A percentile compares a stretch with the other conserved stretches of the same genome.
Evolutionary conservation across 768 basidiomycete genomes (phyloP).

Genomic region (Pulveroboletus sp.): DNA sequence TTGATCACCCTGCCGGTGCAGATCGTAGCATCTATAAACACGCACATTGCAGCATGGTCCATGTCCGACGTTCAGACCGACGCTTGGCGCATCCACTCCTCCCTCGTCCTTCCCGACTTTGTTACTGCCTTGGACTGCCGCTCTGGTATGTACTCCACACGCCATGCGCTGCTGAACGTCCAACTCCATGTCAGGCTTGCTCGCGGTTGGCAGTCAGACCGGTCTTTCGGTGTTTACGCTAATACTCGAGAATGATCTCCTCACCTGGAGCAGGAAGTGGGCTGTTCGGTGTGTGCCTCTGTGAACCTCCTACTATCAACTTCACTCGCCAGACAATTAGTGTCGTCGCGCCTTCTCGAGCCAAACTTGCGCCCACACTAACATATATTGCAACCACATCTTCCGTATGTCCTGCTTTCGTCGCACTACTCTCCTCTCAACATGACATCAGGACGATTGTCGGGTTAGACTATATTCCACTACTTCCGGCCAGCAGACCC

Average conservation of each 20-base stretch:
- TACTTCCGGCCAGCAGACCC: slow-evolving; percentile 65
- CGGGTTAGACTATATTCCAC: slow-evolving; percentile 68
- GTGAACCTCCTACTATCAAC: slow-evolving; percentile 4
- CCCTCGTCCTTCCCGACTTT: slow-evolving; percentile 57
- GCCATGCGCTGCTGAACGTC: slow-evolving; percentile 5
- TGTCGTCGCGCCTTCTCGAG: slow-evolving; percentile 46
- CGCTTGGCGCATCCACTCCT: slow-evolving; percentile 80
- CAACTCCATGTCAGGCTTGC: slow-evolving; percentile 54
- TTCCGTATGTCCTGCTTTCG: slow-evolving; percentile 39
- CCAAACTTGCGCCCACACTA: slow-evolving; percentile 72
- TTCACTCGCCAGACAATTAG: slow-evolving; percentile 24
- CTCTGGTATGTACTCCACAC: slow-evolving; percentile 50
- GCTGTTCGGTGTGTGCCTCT: slow-evolving; percentile 46
- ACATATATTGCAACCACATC: slow-evolving; percentile 69
- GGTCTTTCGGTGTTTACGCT: slow-evolving; percentile 74
- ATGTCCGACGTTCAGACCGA: slow-evolving; percentile 62
- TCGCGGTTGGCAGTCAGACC: slow-evolving; percentile 62
- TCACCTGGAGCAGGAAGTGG: slow-evolving; percentile 85
- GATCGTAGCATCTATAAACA: slow-evolving; percentile 72
- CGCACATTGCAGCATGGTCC: slow-evolving; percentile 76
- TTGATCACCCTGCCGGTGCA: slow-evolving; percentile 28
- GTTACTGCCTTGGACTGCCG: slow-evolving; percentile 70
- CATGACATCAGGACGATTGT: slow-evolving; percentile 47
- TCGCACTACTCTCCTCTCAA: slow-evolving; percentile 8
- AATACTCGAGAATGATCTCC: slow-evolving; percentile 77